A percentile compares a stretch with the other conserved stretches of the same genome.
These are phyloP conservation scores for Seiridium cupressi DNA, from an alignment of 2,329 filamentous ascomycete genomes.

Conservation along the genomic window DNA sequence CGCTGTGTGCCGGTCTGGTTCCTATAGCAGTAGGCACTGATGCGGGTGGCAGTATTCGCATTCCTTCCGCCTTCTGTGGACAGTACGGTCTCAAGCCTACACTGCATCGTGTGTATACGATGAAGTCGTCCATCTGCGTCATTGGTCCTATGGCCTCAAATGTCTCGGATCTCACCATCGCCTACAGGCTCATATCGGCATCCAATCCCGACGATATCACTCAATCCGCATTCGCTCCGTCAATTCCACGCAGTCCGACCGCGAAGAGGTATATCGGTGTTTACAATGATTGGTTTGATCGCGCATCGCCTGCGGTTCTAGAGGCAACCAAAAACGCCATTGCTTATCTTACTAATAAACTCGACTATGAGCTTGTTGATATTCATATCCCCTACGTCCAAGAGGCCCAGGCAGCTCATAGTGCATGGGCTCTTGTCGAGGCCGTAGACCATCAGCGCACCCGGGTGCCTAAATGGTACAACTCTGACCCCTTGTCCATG, in stretches of 20 bases:
- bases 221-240: conserved; percentile 63
- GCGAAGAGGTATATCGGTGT: conserved; percentile 68
- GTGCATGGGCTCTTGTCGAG: conserved; percentile 74
- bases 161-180: conserved; percentile 74
- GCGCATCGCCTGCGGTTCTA: conserved; percentile 63
- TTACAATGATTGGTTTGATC: conserved; percentile 66
- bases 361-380: conserved; percentile 51
- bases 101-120: conserved; percentile 65
- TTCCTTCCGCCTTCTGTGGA: conserved; percentile 75
- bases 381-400: conserved; percentile 65
- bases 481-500: conserved; percentile 46
- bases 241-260: conserved; percentile 39
- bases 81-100: conserved; percentile 79
- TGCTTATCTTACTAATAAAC: conserved; percentile 45
- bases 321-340: conserved; percentile 59
- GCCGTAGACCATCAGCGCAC: conserved; percentile 48
- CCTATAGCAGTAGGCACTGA: conserved; percentile 76
- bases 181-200: conserved; percentile 77
- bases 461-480: conserved; percentile 36
- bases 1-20: conserved; percentile 66
- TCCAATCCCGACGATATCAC: conserved; percentile 63
- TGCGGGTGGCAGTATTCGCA: conserved; percentile 72
- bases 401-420: conserved; percentile 75
- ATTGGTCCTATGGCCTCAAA: conserved; percentile 74
- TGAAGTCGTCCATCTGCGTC: conserved; percentile 57